Evolutionary conservation across 441 rosid species (phyloP), one percentile per base, ranked within the genome.

Genomic region (Adansonia gregorii): DNA sequence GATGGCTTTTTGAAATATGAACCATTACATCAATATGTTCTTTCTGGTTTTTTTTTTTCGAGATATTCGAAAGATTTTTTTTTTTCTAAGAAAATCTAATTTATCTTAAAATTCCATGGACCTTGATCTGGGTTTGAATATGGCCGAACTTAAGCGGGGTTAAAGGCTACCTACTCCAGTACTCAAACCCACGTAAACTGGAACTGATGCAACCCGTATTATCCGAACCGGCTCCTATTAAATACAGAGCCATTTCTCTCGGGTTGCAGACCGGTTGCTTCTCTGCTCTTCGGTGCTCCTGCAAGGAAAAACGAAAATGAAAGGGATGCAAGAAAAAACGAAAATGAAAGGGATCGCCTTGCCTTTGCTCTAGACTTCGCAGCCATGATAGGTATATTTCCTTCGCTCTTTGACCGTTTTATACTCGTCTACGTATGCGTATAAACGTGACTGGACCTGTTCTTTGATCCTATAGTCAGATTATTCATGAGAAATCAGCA

Each of bases 401-500:
- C 63, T 19, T 27, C 9, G 64, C 27, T 46, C 22, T 27, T 49
- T 49, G 1, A 31, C 39, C 41, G 8, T 31, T 3, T 60, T 12
- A 9, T 48, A 14, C 4, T 1, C 11, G 0, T 27, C 17, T 19
- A 6, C 35, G 0, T 43, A 9, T 56, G 20, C 20, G 17, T 54
- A 3, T 39, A 3, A 22, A 39, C 73, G 6, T 0, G 8, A 15
- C 19, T 79, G 31, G 45, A 5, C 52, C 7, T 52, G 10, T 46
- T 72, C 0, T 70, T 43, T 59, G 17, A 58, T 20, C 52, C 39
- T 81, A 3, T 58, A 41, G 3, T 55, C 85, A 90, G 94, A 90
- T 90, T 54, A 89, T 90, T 52, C 58, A 91, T 4, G 94, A 89
- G 92, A 89, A 79, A 90, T 90, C 86, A 86, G 87, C 84, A 90